Evolutionary conservation across 768 basidiomycete genomes (phyloP).

Genomic region (Amanita molliuscula): DNA sequence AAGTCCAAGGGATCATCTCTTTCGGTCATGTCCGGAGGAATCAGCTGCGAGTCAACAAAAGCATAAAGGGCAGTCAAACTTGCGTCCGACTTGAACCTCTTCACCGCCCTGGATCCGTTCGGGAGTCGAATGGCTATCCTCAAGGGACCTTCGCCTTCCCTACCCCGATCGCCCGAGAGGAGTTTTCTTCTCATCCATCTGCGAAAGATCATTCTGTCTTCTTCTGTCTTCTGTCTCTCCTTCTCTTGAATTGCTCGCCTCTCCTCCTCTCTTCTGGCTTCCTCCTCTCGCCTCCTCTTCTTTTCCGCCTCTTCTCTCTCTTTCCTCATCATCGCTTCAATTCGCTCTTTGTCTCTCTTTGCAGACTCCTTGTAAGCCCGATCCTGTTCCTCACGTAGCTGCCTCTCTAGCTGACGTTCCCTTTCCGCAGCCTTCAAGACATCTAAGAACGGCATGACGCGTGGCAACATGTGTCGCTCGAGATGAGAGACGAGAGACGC

Average conservation of each 20-base stretch:
- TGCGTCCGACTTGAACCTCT: slow-evolving; percentile 38
- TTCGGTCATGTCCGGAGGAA: slow-evolving; percentile 28
- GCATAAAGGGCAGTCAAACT: slow-evolving; percentile 60
- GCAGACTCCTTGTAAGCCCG: slow-evolving; percentile 62
- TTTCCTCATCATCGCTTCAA: slow-evolving; percentile 43
- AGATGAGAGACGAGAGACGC: slow-evolving; percentile 57
- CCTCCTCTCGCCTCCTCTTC: slow-evolving; percentile 18
- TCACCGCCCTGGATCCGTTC: slow-evolving; percentile 45
- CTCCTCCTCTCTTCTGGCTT: slow-evolving; percentile 27
- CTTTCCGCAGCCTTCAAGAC: slow-evolving; percentile 43
- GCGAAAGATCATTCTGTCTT: slow-evolving; percentile 41
- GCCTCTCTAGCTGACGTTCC: slow-evolving; percentile 43
- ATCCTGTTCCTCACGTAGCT: slow-evolving; percentile 74
- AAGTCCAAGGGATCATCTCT: slow-evolving; percentile 32
- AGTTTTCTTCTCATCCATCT: slow-evolving; percentile 46
- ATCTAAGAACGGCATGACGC: slow-evolving; percentile 65
- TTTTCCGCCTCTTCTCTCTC: slow-evolving; percentile 24
- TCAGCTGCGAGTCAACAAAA: slow-evolving; percentile 55
- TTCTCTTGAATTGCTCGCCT: slow-evolving; percentile 27
- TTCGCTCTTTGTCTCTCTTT: slow-evolving; percentile 56
- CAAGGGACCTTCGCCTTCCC: slow-evolving; percentile 18
- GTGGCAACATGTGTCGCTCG: slow-evolving; percentile 63
- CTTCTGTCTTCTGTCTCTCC: slow-evolving; percentile 12
- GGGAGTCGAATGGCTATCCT: slow-evolving; percentile 47
- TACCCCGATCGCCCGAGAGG: slow-evolving; percentile 19